Base-by-base conservation (phyloP, 2,329 filamentous ascomycete genomes). In the Colletotrichum tanaceti region DNA sequence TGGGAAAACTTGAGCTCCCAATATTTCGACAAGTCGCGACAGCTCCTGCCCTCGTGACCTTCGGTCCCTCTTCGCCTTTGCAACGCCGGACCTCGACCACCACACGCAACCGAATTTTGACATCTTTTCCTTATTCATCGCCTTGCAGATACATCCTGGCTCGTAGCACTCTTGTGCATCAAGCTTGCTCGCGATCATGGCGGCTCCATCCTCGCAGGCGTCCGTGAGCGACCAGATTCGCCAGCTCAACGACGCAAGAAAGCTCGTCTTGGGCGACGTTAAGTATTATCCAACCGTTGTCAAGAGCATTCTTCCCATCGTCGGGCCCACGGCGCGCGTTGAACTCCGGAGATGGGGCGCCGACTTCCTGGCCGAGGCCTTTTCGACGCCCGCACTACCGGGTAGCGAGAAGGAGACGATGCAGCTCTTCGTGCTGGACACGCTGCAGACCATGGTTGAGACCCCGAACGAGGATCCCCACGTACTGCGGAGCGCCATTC, bases 321-420 rank as follows among this genome's bases (percentile, higher is more conserved):
- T 98, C 79, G 90, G 91, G 70, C 88, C 91, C 59, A 85, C 86
- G 72, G 87, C 93, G 71, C 87, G 89, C 70, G 81, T 97, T 65
- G 93, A 97, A 80, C 84, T 98, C 75, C 91, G 94, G 80, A 86
- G 94, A 91, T 99, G 96, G 96, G 96, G 95, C 32, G 91, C 94
- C 71, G 94, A 98, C 70, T 99, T 99, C 77, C 85, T 99, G 50
- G 94, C 95, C 65, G 96, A 99, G 83, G 94, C 94, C 2, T 98
- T 99, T 81, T 91, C 96, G 65, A 97, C 93, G 69, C 96, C 97
- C n/a, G 89, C 91, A 24, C 85, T 98, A 74, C 84, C 90, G 22
- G 84, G 88, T 68, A 86, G 90, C 60, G 90, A 92, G 78, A 99
- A 98, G 84, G 93, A 90, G 84, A 90, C 89, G 70, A 85, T 96